phyloP scores from a whole-genome alignment of 73 alveolate species.

The Uronychia binucleata region DNA sequence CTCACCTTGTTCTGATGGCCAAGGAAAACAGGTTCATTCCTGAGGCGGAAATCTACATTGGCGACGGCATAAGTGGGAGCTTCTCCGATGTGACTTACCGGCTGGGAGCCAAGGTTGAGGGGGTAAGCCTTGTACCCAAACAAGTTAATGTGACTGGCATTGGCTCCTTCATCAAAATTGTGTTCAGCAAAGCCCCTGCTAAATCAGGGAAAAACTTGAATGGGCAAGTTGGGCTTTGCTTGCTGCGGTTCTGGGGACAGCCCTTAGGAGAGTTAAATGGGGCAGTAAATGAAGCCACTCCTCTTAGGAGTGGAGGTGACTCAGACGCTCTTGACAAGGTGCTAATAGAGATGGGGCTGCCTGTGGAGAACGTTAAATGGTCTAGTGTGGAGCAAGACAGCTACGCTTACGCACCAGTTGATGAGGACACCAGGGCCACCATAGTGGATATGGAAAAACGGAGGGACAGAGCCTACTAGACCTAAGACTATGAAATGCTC shows the following conservation, averaged over 20 bases:
- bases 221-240: slow-evolving; percentile 92
- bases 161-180: slow-evolving; percentile 89
- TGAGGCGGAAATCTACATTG: slow-evolving; percentile 87
- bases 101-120: slow-evolving; percentile 57
- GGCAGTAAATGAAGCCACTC: slow-evolving; percentile 85
- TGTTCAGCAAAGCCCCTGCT: slow-evolving; percentile 83
- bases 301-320: slow-evolving; percentile 75
- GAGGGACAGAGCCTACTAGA: slow-evolving; percentile 81
- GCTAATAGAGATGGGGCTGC: slow-evolving; percentile 95
- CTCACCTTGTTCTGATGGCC: slow-evolving; percentile 85
- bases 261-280: slow-evolving; percentile 76
- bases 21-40: slow-evolving; percentile 94
- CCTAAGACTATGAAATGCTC: slow-evolving; percentile 90
- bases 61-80: slow-evolving; percentile 96
- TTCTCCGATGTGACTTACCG: slow-evolving; percentile 93
- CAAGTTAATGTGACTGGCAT: slow-evolving; percentile 79
- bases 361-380: slow-evolving; percentile 89
- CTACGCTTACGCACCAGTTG: slow-evolving; percentile 94
- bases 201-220: slow-evolving; percentile 70
- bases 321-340: slow-evolving; percentile 82
- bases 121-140: slow-evolving; percentile 54
- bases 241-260: slow-evolving; percentile 93
- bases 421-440: slow-evolving; percentile 94
- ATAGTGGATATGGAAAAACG: slow-evolving; percentile 84
- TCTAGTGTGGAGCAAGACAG: slow-evolving; percentile 89